Base-by-base conservation (phyloP, 2,329 filamentous ascomycete species). In the Alternaria conjuncta region DNA sequence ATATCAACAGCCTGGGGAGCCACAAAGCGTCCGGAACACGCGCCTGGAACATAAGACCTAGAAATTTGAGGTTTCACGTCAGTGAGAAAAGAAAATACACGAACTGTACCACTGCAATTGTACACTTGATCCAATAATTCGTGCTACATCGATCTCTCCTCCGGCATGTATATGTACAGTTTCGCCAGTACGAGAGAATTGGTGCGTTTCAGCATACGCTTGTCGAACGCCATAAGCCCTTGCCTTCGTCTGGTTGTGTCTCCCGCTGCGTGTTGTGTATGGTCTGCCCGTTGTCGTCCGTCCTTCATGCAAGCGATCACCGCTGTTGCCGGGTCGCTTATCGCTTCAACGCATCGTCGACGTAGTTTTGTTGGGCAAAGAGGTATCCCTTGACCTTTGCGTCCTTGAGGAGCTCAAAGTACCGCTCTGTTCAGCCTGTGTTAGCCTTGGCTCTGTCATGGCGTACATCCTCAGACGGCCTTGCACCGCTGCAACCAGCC, bases 291-390 rank as follows among this genome's bases (percentile, higher is more conserved):
- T 43, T 46, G 28, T 50, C 18, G 28, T 50, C 18, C 50, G 47
- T 57, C 21, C 45, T 46, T 45, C 10, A 30, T 28, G 44, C 36
- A 56, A 45, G 25, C 41, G 55, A 54, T 56, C 18, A 55, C 55
- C 13, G 49, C 30, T 36, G 25, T 23, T 41, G 44, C 36, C 20
- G 51, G 46, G 43, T 30, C 49, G 43, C 61, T 61, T 69, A 67
- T 53, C 67, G 50, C 63, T 71, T 71, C 57, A 62, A 62, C 20
- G 61, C 53, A 23, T 70, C 69, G 45, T 74, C 81, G 64, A 89
- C 78, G 81, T 92, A 92, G 83, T 94, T 93, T 78, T 92, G 89
- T 82, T 94, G 92, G 76, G 93, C 83, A 73, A 93, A 94, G 68
- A 93, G 84, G 80, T 92, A 93, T 63, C 92, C 92, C 83, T 89